A percentile compares a stretch with the other conserved stretches of the same genome.
phyloP scores from a whole-genome alignment of 1,139 yeast genomes.

The Pichia kudriavzevii region DNA sequence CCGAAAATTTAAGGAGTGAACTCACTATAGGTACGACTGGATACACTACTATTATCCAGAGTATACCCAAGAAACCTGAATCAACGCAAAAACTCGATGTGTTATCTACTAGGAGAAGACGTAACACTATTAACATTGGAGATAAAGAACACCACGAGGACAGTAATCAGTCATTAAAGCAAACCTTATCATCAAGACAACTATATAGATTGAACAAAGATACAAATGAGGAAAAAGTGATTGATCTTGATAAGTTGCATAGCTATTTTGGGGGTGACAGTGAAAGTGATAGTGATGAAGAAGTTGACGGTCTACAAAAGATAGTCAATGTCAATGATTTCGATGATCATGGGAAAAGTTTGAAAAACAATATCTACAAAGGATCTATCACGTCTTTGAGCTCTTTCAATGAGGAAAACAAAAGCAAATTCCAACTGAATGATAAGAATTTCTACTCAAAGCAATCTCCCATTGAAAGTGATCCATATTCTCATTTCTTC shows the following conservation, averaged over 20 bases:
- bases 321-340: conserved; percentile 7
- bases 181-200: conserved; percentile 25
- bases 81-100: conserved; percentile 4
- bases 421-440: conserved; percentile 16
- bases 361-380: conserved; percentile 10
- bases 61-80: conserved; percentile 14
- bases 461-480: conserved; percentile 8
- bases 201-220: conserved; percentile 20
- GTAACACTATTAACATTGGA: conserved; percentile 24
- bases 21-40: conserved; percentile 18
- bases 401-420: conserved; percentile 17
- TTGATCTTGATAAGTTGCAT: conserved; percentile 24
- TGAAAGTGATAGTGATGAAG: conserved; percentile 4
- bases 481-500: conserved; percentile 18
- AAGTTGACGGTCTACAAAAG: conserved; percentile 2
- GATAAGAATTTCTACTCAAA: conserved; percentile 14
- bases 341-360: conserved; percentile 4
- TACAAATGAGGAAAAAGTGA: conserved; percentile 18
- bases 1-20: conserved; percentile 22
- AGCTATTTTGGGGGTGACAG: conserved; percentile 23
- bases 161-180: conserved; percentile 17
- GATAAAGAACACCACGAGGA: conserved; percentile 8
- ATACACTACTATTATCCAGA: conserved; percentile 18
- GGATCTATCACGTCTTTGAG: conserved; percentile 18
- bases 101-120: conserved; percentile 17